These are phyloP conservation scores for Magnaporthiopsis poae DNA, from an alignment of 2,329 filamentous ascomycete genomes.

Conservation along the genomic window DNA sequence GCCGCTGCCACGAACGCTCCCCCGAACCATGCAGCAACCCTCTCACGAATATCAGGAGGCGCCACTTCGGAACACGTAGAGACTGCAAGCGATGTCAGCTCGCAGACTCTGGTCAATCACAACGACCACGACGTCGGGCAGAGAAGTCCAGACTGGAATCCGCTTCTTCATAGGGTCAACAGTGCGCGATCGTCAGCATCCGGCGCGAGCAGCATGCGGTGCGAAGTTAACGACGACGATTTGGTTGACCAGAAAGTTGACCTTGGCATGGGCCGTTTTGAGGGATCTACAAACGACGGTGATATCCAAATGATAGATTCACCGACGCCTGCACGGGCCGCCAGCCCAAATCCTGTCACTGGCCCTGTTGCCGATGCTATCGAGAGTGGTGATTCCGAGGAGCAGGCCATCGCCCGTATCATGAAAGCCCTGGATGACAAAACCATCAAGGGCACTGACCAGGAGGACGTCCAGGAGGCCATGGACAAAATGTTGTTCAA, in stretches of 20 bases:
- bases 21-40: not conserved
- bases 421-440: constrained; percentile 35
- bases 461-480: constrained; percentile 94
- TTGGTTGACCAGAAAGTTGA: constrained; percentile 4
- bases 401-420: constrained; percentile 21
- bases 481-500: constrained; percentile 87
- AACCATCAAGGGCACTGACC: constrained; percentile 47
- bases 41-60: not conserved
- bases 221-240: constrained; percentile 5
- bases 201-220: constrained; percentile 7
- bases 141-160: constrained; percentile 1
- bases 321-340: not conserved
- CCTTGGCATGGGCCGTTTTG: not conserved
- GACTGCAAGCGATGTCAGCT: constrained; percentile 38
- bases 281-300: not conserved
- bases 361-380: not conserved
- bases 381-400: constrained; percentile 11
- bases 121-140: constrained; percentile 1
- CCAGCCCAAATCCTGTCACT: not conserved
- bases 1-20: not conserved
- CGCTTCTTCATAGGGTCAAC: constrained; percentile 3
- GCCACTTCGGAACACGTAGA: constrained; percentile 24
- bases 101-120: constrained; percentile 41
- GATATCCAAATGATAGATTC: constrained; percentile 12
- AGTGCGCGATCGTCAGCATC: constrained; percentile 2